These are phyloP conservation scores for Erysimum cheiranthoides DNA, from an alignment of 345 rosid species.

Conservation along the genomic window DNA sequence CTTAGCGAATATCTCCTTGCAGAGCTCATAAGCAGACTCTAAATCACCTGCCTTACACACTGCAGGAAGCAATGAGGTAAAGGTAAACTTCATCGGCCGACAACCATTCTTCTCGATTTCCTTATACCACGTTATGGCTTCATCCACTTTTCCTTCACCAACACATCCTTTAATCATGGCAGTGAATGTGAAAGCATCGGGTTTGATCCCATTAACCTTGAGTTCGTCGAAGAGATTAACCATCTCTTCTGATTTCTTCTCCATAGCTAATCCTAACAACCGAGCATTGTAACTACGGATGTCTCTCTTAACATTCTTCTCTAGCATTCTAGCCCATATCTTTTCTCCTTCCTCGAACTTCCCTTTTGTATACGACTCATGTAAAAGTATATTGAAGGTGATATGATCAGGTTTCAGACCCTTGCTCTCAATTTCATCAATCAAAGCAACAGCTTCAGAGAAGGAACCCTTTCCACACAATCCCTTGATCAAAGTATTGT, in stretches of 20 bases:
- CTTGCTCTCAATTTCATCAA: slow-evolving; percentile 66
- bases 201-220: slow-evolving; percentile 48
- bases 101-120: slow-evolving; percentile 48
- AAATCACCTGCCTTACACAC: slow-evolving; percentile 61
- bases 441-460: slow-evolving; percentile 49
- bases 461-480: slow-evolving; percentile 59
- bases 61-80: slow-evolving; percentile 52
- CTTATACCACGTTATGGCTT: slow-evolving; percentile 58
- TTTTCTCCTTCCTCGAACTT: slow-evolving; percentile 60
- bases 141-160: slow-evolving; percentile 51
- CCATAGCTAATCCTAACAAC: slow-evolving; percentile 57
- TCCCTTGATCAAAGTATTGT: slow-evolving; percentile 64
- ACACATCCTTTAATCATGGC: slow-evolving; percentile 63
- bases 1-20: slow-evolving; percentile 47
- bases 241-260: slow-evolving; percentile 55
- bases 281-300: slow-evolving; percentile 62
- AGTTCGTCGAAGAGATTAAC: slow-evolving; percentile 51
- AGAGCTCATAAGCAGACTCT: slow-evolving; percentile 56
- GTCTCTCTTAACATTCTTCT: slow-evolving; percentile 53
- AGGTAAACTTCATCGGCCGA: slow-evolving; percentile 45
- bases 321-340: slow-evolving; percentile 62
- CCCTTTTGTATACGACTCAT: slow-evolving; percentile 54
- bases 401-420: slow-evolving; percentile 57
- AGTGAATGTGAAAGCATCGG: slow-evolving; percentile 56
- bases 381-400: slow-evolving; percentile 63